Conservation (phyloP, 306 rosid species). For the Hylodesmum podocarpum region DNA sequence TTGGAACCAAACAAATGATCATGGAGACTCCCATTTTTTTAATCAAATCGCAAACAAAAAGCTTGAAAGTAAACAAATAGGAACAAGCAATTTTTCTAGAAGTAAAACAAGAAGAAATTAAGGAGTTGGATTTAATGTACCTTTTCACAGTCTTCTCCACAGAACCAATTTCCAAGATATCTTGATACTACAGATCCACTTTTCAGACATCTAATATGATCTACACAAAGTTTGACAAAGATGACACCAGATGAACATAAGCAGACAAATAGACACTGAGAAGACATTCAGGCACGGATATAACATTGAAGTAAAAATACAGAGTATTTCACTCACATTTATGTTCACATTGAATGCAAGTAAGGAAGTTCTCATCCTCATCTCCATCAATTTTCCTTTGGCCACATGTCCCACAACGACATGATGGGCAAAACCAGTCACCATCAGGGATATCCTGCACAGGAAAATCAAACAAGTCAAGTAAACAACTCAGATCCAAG, state of each 20-base stretch:
- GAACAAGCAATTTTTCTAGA: neutral
- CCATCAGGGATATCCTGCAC: slow-evolving; percentile 76
- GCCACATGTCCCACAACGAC: slow-evolving; percentile 71
- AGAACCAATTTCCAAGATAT: slow-evolving; percentile 52
- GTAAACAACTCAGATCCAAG: slow-evolving; percentile 34
- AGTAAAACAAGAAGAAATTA: neutral
- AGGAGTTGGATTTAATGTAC: slow-evolving; percentile 38
- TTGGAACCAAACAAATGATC: neutral
- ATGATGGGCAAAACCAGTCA: slow-evolving; percentile 89
- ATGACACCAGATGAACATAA: slow-evolving; percentile 6
- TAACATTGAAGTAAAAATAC: slow-evolving; percentile 1
- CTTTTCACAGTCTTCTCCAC: slow-evolving; percentile 63
- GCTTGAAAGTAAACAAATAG: neutral
- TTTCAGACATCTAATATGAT: slow-evolving; percentile 64
- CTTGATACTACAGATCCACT: slow-evolving; percentile 23
- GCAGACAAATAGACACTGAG: neutral
- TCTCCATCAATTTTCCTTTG: slow-evolving; percentile 39
- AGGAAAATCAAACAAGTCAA: slow-evolving; percentile 23
- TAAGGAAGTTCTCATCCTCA: slow-evolving; percentile 41
- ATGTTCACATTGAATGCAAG: slow-evolving; percentile 76
- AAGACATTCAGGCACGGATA: neutral
- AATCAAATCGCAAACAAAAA: neutral
- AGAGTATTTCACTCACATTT: slow-evolving; percentile 52
- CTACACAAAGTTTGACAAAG: slow-evolving; percentile 47
- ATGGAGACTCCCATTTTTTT: neutral